Evolutionary conservation across 2,329 filamentous ascomycete genomes (phyloP).

Genomic region (Calcarisporium arbuscula): DNA sequence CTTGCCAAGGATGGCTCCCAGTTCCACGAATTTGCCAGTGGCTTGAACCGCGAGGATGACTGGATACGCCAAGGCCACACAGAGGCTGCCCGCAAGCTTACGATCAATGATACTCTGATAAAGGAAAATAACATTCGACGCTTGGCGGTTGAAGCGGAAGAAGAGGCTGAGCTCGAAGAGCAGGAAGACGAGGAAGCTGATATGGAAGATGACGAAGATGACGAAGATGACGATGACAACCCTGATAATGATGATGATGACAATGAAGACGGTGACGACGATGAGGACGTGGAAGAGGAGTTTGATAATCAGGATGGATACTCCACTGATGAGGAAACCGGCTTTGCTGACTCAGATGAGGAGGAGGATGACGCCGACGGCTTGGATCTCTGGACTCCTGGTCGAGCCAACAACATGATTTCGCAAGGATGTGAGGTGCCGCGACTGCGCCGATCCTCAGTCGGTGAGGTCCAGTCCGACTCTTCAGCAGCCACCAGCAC

Average conservation of each 20-base stretch:
- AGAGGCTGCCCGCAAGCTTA: conserved; percentile 64
- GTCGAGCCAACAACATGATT: conserved; percentile 30
- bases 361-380: conserved; percentile 61
- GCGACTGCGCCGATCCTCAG: conserved; percentile 26
- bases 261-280: conserved; percentile 46
- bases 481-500: conserved; percentile 53
- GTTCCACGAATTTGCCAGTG: conserved; percentile 91
- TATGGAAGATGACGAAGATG: conserved; percentile 38
- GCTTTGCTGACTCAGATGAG: conserved; percentile 66
- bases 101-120: conserved; percentile 79
- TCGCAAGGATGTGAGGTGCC: conserved; percentile 28
- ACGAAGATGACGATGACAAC: conserved; percentile 42
- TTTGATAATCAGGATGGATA: conserved; percentile 62
- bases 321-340: conserved; percentile 65
- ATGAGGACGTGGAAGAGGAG: conserved; percentile 45
- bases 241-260: conserved; percentile 46
- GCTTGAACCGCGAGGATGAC: conserved; percentile 74
- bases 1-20: conserved; percentile 49
- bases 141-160: conserved; percentile 82
- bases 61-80: conserved; percentile 72
- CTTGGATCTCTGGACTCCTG: conserved; percentile 49
- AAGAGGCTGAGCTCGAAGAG: conserved; percentile 72
- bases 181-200: conserved; percentile 46
- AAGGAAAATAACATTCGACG: conserved; percentile 87
- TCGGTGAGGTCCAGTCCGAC: conserved; percentile 48